Evolutionary conservation across 2,329 filamentous ascomycete species (phyloP).

Genomic region (Diaporthe velutina): DNA sequence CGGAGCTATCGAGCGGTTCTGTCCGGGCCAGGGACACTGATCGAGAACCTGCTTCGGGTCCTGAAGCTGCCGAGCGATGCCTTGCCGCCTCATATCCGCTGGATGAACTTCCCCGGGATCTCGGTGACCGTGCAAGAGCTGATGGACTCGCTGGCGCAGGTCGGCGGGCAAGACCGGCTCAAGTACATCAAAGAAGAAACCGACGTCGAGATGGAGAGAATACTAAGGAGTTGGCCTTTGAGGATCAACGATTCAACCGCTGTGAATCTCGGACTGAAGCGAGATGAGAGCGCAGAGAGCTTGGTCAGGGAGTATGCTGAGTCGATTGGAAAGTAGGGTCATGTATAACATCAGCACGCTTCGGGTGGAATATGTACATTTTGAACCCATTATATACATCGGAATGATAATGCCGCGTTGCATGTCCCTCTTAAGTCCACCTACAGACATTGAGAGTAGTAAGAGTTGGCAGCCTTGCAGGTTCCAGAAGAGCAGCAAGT

Average conservation of each 20-base stretch:
- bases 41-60: slow-evolving; percentile 59
- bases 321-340: slow-evolving; percentile 19
- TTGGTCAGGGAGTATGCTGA: slow-evolving; percentile 38
- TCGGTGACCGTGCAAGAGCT: slow-evolving; percentile 67
- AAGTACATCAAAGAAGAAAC: slow-evolving; percentile 60
- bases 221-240: slow-evolving; percentile 68
- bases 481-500: slow-evolving; percentile 30
- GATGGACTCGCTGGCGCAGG: slow-evolving; percentile 61
- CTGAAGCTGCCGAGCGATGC: slow-evolving; percentile 55
- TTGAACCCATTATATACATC: neutral
- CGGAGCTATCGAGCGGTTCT: slow-evolving; percentile 60
- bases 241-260: slow-evolving; percentile 59
- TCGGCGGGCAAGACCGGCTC: slow-evolving; percentile 61
- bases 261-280: slow-evolving; percentile 28
- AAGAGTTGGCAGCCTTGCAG: slow-evolving; percentile 32
- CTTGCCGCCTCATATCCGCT: slow-evolving; percentile 47
- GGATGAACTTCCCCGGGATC: slow-evolving; percentile 64
- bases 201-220: slow-evolving; percentile 59
- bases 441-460: slow-evolving; percentile 36
- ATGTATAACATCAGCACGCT: neutral
- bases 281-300: slow-evolving; percentile 37
- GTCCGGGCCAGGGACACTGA: slow-evolving; percentile 59
- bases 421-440: neutral
- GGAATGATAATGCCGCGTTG: neutral
- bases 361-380: neutral